Evolutionary conservation across 2,329 filamentous ascomycete species (phyloP).

Genomic region (Cordyceps cicadae): DNA sequence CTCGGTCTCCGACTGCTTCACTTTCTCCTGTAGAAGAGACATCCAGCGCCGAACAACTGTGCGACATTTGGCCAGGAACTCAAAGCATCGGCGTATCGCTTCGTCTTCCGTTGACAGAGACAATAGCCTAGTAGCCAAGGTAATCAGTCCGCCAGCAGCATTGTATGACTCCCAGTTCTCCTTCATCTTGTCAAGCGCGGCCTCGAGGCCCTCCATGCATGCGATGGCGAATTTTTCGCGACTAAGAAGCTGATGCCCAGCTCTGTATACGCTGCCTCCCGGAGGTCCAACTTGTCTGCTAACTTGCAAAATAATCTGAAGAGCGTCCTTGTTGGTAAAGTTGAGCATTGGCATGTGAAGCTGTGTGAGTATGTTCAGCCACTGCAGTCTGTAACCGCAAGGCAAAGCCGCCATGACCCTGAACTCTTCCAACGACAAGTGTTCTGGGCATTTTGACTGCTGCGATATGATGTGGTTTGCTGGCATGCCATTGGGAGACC

Average conservation of each 20-base stretch:
- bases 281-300: not conserved
- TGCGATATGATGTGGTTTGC: not conserved
- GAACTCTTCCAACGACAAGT: constrained; percentile 19
- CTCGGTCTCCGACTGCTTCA: not conserved
- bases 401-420: not conserved
- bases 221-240: not conserved
- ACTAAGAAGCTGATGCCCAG: not conserved
- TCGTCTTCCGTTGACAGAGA: not conserved
- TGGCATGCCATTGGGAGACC: not conserved
- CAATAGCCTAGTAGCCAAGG: not conserved
- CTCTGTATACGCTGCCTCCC: not conserved
- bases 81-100: too few species aligned
- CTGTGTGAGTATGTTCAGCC: constrained; percentile 6
- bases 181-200: not conserved
- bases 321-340: not conserved
- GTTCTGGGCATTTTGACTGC: not conserved
- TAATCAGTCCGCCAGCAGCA: not conserved
- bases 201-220: not conserved
- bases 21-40: constrained; percentile 1
- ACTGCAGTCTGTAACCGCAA: not conserved
- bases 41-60: not conserved
- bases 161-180: constrained; percentile 4
- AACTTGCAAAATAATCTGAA: not conserved
- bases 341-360: not conserved
- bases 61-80: not conserved